Percentiles rank a stretch among this genome's conserved stretches.
phyloP scores from a whole-genome alignment of 73 alveolate species.

The Tetrahymena malaccensis region DNA sequence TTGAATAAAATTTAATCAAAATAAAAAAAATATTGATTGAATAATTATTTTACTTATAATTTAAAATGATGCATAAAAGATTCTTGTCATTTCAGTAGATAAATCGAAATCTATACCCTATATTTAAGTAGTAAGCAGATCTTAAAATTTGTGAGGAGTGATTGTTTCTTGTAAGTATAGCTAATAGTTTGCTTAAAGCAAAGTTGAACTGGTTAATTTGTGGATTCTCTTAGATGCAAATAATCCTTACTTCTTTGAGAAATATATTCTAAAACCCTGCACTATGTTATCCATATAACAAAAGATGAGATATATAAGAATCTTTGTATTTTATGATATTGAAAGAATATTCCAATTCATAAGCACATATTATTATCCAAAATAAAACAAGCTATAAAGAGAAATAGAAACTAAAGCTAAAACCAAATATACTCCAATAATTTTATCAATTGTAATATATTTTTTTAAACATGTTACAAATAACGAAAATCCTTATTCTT shows the following conservation, averaged over 20 bases:
- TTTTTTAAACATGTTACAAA: background rate
- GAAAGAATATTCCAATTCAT: background rate
- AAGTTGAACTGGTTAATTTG: background rate
- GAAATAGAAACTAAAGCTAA: background rate
- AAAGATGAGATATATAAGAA: background rate
- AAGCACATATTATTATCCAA: background rate
- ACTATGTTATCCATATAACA: background rate
- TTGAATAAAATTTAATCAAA: background rate
- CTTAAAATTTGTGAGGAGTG: background rate
- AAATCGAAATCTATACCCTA: background rate
- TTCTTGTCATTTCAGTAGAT: background rate
- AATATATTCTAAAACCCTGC: background rate
- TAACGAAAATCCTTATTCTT: background rate
- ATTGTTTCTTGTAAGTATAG: background rate
- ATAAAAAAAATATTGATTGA: too few relatives aligned
- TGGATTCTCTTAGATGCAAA: background rate
- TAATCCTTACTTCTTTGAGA: background rate
- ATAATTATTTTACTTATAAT: background rate
- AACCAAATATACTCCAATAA: background rate
- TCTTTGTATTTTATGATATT: background rate
- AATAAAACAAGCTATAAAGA: background rate
- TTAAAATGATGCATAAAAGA: background rate
- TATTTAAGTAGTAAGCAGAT: background rate
- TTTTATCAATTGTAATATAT: background rate
- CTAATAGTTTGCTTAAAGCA: background rate